Evolutionary conservation across 768 basidiomycete species (phyloP), one percentile per base, ranked within the genome.

Genomic region (Sistotremastrum suecicum): DNA sequence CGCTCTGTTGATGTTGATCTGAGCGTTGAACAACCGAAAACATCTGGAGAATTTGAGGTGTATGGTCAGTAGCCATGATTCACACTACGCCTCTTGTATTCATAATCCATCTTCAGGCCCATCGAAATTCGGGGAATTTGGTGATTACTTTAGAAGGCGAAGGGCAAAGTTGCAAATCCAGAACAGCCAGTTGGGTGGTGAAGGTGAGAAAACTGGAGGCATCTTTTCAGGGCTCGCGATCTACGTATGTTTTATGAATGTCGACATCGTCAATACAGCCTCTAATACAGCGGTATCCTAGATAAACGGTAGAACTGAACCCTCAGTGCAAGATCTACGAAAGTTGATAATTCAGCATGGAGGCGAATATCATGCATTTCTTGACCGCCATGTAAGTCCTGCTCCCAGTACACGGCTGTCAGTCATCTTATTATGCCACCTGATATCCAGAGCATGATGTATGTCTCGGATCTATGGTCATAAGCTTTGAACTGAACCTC

Each of bases 281-380:
- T 43, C 12, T 41, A 35, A 43, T 39, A 44, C 41, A 39, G 8
- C 32, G 8, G 37, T 31, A 42, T 38, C 32, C 1, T 48, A 92
- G 90, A 80, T 92, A 42, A 95, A 97, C 55, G 92, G 92, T 0
- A 84, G 76, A 67, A 94, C 90, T 0, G 69, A 74, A 35, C 88
- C 91, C 5, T 85, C 92, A 12, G 74, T 89, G 20, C 87, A 91
- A 57, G 87, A 83, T 41, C 60, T 98, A 0, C 71, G 88, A 5
- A 68, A 79, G 52, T 68, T 97, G 42, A 80, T 98, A 36, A 62
- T 94, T 3, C 70, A 74, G 40, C 75, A 94, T 54, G 94, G 91
- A 4, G 94, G 92, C 3, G 63, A 71, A 7, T 92, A 80, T 51
- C 83, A 83, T 30, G 75, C 89, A 0, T 94, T 91, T 60, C 70